Evolutionary conservation across 2,329 filamentous ascomycete species (phyloP), one percentile per base, ranked within the genome.

Genomic region (Epichloe hybrida): DNA sequence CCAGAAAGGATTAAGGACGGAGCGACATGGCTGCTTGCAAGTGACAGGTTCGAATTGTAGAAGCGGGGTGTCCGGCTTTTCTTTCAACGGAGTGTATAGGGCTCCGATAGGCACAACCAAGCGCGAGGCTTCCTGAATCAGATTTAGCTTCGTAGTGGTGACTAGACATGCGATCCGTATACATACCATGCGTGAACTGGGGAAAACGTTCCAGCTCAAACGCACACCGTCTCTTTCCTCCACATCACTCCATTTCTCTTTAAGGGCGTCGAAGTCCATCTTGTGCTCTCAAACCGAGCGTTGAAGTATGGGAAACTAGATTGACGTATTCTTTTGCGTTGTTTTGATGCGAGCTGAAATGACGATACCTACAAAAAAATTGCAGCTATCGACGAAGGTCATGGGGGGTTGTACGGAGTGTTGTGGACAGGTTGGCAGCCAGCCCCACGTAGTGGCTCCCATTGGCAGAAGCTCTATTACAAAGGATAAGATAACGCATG

Each of bases 121-220:
- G 54, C 90, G 81, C 53, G 89, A 95, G 51, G 90, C 90, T 83
- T 96, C 90, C 87, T 94, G 53, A 42, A 52, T 12, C 34, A 20
- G 45, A 23, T 5, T 45, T 40, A 53, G 46, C 31, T 46, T 23
- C 8, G 46, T 31, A 35, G 46, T 42, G 8, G 40, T 35, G n/a
- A 47, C n/a, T 13, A 13, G 20, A 35, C 49, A 13, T 3, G 35
- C 15, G 7, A 27, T 36, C 21, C 42, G 15, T n/a, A 35, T 9
- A 71, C 78, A 61, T 61, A 88, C 90, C 89, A 98, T 96, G 67
- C 93, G 88, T 64, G 91, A 91, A 74, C 90, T 96, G 47, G 93
- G 93, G 64, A 98, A 95, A 54, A 94, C 94, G 67, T 98, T 98
- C 93, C 93, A 98, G 71, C 91, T 96, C 58, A 98, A 77, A 56